These are phyloP conservation scores for Pseudogymnoascus sp. DNA, from an alignment of 2,329 filamentous ascomycete genomes.

Conservation along the genomic window DNA sequence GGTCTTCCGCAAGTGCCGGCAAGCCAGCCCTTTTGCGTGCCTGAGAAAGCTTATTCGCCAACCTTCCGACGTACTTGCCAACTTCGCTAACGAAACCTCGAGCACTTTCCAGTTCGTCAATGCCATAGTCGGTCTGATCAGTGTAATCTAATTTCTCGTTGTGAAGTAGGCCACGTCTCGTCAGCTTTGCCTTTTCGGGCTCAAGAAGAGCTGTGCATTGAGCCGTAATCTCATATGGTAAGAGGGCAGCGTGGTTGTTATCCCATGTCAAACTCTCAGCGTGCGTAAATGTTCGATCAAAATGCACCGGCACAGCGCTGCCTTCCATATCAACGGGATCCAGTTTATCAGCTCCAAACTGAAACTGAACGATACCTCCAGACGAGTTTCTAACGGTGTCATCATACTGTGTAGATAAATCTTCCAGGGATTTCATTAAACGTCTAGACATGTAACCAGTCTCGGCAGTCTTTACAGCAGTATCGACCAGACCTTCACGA, in stretches of 20 bases:
- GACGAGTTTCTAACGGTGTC: slow-evolving; percentile 88
- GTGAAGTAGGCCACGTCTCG: slow-evolving; percentile 51
- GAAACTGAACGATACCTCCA: slow-evolving; percentile 87
- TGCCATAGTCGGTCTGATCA: slow-evolving; percentile 57
- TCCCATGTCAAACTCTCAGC: slow-evolving; percentile 67
- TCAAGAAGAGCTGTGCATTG: slow-evolving; percentile 62
- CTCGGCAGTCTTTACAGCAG: slow-evolving; percentile 96
- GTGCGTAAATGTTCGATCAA: slow-evolving; percentile 84
- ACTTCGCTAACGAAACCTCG: slow-evolving; percentile 76
- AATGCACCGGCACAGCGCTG: slow-evolving; percentile 82
- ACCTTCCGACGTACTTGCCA: slow-evolving; percentile 58
- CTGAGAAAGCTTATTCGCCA: slow-evolving; percentile 52
- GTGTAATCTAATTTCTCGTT: slow-evolving; percentile 58
- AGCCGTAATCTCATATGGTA: slow-evolving; percentile 63
- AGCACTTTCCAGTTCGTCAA: slow-evolving; percentile 75
- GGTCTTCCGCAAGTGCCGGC: slow-evolving; percentile 32
- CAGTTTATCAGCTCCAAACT: slow-evolving; percentile 91
- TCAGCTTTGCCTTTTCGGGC: slow-evolving; percentile 57
- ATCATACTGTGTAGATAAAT: slow-evolving; percentile 88
- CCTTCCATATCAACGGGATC: slow-evolving; percentile 98
- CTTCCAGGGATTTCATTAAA: slow-evolving; percentile 95
- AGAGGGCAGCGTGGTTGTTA: slow-evolving; percentile 64
- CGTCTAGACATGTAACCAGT: slow-evolving; percentile 98
- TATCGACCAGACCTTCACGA: slow-evolving; percentile 97
- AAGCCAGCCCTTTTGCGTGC: slow-evolving; percentile 45